These are phyloP conservation scores for Mortierella sp. DNA, from an alignment of 371 early-diverging fungal genomes.

Conservation along the genomic window DNA sequence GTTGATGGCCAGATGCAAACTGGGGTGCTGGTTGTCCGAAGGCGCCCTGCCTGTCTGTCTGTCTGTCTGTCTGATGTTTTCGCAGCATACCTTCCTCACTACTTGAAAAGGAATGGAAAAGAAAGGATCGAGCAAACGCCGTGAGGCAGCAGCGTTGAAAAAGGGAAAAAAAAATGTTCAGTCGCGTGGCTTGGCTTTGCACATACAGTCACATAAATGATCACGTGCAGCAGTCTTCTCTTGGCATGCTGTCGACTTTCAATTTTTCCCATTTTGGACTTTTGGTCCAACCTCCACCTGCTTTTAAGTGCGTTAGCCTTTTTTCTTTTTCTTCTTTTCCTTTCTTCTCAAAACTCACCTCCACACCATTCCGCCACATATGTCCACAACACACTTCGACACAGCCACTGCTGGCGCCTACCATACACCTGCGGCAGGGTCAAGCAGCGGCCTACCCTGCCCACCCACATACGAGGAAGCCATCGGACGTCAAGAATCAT, in stretches of 20 bases:
- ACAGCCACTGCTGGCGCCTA: background rate
- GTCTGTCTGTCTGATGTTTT: background rate
- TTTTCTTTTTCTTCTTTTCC: background rate
- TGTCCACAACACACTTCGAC: background rate
- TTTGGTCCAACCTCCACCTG: background rate
- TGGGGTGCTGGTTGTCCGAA: no score
- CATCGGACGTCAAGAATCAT: conserved; percentile 12
- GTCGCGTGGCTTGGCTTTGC: conserved; percentile 17
- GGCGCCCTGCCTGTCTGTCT: no score
- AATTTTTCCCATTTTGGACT: background rate
- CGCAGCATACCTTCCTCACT: conserved; percentile 56
- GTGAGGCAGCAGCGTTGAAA: background rate
- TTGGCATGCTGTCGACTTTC: conserved; percentile 2
- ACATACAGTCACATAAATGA: background rate
- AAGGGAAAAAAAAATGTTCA: background rate
- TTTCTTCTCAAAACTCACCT: background rate
- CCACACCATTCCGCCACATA: background rate
- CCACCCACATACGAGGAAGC: conserved; percentile 47
- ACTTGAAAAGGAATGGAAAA: conserved; percentile 57
- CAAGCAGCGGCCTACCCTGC: conserved; percentile 1
- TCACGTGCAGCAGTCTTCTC: no score
- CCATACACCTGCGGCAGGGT: background rate
- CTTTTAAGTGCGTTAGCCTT: background rate
- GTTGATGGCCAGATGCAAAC: background rate
- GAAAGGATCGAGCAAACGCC: conserved; percentile 36